phyloP scores from a whole-genome alignment of 805 yeast species.

The Phaffomyces thermotolerans region DNA sequence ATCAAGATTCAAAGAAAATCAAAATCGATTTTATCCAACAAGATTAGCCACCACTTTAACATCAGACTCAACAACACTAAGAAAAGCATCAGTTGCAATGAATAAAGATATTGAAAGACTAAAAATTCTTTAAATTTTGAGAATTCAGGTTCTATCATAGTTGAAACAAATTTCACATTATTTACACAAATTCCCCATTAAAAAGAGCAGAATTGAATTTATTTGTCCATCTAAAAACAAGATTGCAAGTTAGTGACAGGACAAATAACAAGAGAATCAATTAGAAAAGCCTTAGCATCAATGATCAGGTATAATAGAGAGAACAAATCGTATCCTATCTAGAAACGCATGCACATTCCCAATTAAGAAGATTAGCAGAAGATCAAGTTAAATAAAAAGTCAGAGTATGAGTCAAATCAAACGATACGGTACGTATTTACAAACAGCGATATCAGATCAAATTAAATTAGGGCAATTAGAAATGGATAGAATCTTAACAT shows the following conservation, averaged over 20 bases:
- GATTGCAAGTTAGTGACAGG: conserved; percentile 94
- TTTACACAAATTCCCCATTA: conserved; percentile 87
- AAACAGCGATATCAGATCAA: conserved; percentile 97
- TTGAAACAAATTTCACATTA: conserved; percentile 89
- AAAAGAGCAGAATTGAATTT: conserved; percentile 89
- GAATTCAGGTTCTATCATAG: conserved; percentile 63
- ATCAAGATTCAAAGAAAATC: conserved; percentile 56
- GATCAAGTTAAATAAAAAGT: conserved; percentile 57
- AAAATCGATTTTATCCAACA: conserved; percentile 79
- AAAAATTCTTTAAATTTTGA: conserved; percentile 20
- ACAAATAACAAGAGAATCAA: conserved; percentile 85
- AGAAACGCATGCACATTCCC: conserved; percentile 90
- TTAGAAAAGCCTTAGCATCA: conserved; percentile 71
- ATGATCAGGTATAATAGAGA: conserved; percentile 93
- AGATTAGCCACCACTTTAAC: conserved; percentile 84
- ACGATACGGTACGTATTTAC: conserved; percentile 58
- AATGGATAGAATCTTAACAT: conserved; percentile 81
- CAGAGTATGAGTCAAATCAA: conserved; percentile 47
- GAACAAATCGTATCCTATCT: conserved; percentile 88
- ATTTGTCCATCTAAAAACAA: conserved; percentile 75
- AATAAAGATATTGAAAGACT: conserved; percentile 49
- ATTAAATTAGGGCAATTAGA: conserved; percentile 95
- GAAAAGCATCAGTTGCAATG: conserved; percentile 70
- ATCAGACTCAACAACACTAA: conserved; percentile 66
- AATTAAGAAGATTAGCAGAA: conserved; percentile 71